Base-by-base conservation (phyloP, 371 early-diverging fungal genomes). In the Mortierella sp. region DNA sequence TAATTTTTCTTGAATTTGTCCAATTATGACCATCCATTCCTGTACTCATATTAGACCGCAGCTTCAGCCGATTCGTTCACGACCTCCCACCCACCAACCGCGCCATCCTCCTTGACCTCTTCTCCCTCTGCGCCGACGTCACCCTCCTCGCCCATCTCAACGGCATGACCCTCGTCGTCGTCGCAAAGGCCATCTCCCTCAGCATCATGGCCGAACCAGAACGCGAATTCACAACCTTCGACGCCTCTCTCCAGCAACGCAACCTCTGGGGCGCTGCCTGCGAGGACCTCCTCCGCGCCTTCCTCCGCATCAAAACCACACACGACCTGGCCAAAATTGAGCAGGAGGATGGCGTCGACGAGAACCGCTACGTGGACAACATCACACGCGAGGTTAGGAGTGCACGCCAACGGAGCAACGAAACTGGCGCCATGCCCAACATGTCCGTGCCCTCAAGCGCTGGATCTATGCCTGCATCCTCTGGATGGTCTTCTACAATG, bases 181-280 rank as follows among this genome's bases (percentile, higher is more conserved):
- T 84, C 70, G 84, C 84, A 48, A 84, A 84, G 56, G 81, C 84
- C 48, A 84, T 84, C 71, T 84, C 84, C 27, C 80, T 84, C 74
- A 84, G 84, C 65, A 78, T 84, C 56, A 84, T 84, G 84, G 84
- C 75, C 35, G 81, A 81, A 21, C 78, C 84, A 3, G 84, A 81
- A 8, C 75, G 78, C 8, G 81, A 81, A 41, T 84, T 84, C 58
- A 78, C 84, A 41, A 84, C 84, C 0, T 84, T 84, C 48, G 84
- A 84, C 54, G 84, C 81, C 8, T 81, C 84, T 4, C 71, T 84
- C 21, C 81, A 84, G 70, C 81, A 84, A 43, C 85, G 85, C n/a
- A 84, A 81, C 71, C 58, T 79, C 65, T 81, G 85, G 72, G 85
- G 85, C 38, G 81, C 85, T 16, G 85, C 85, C 46, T 84, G 85